A percentile compares a stretch with the other conserved stretches of the same genome.
Evolutionary conservation across 83 land plant genomes (phyloP).

Genomic region (Picea abies): DNA sequence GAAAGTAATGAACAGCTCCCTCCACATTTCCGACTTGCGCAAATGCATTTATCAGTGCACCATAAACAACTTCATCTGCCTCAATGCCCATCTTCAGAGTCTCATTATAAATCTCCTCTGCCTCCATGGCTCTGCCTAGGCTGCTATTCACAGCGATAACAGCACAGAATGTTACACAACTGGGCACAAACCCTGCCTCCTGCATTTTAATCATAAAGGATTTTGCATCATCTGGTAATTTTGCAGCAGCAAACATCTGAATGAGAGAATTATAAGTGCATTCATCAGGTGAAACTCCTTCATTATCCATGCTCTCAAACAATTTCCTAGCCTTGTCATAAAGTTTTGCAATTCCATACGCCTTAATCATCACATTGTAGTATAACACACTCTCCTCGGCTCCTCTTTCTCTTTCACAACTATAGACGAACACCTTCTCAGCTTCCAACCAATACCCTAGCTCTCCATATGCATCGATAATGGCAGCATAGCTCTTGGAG

Average conservation of each 20-base stretch:
- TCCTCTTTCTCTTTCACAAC: conserved; percentile 22
- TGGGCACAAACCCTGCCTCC: conserved; percentile 37
- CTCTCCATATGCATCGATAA: conserved; percentile 77
- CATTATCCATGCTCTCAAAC: conserved; percentile 50
- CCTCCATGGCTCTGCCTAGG: conserved; percentile 38
- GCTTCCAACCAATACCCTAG: conserved; percentile 69
- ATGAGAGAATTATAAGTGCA: too few species aligned
- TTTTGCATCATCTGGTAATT: too few species aligned
- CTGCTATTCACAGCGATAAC: conserved; percentile 45
- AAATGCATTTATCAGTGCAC: conserved; percentile 66
- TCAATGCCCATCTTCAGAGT: conserved; percentile 32
- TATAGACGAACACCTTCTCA: conserved; percentile 40
- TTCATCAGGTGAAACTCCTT: conserved; percentile 58
- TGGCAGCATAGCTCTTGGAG: conserved; percentile 39
- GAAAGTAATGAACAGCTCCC: conserved; percentile 47
- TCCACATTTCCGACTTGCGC: conserved; percentile 53
- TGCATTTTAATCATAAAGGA: conserved; percentile 21
- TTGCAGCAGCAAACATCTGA: too few species aligned
- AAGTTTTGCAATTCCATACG: conserved; percentile 55
- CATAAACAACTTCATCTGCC: conserved; percentile 69
- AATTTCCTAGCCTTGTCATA: conserved; percentile 15
- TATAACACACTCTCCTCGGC: conserved; percentile 35
- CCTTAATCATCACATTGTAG: conserved; percentile 80
- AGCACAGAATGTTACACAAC: conserved; percentile 46
- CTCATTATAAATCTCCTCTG: conserved; percentile 41